Conservation (phyloP, 257 asterid species). For the Fraxinus anomala region DNA sequence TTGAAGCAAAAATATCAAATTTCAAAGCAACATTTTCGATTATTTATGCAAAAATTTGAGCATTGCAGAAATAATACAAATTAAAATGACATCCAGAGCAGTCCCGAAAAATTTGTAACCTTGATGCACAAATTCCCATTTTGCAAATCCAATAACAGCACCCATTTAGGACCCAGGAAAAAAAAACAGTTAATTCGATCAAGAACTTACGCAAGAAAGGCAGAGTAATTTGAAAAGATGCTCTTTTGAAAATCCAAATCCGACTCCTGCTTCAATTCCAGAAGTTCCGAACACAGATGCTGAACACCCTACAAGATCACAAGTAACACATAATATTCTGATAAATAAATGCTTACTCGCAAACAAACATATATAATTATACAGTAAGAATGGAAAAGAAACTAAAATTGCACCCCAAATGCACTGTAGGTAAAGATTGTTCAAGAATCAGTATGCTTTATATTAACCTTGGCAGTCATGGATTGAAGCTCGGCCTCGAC, state of each 20-base stretch:
- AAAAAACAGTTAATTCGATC: neutral
- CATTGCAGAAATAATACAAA: neutral
- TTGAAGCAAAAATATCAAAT: neutral
- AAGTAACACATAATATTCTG: neutral
- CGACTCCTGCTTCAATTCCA: conserved; percentile 72
- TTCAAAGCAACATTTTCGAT: neutral
- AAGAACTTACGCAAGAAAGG: conserved; percentile 59
- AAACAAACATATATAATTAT: neutral
- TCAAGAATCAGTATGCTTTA: neutral
- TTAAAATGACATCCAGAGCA: neutral
- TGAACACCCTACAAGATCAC: conserved; percentile 56
- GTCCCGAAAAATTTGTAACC: no score
- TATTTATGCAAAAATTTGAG: neutral
- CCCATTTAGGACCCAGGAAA: neutral
- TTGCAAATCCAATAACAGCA: neutral
- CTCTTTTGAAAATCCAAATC: conserved; percentile 72
- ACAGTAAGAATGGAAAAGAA: neutral
- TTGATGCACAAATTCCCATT: neutral
- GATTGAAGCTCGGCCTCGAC: conserved; percentile 58
- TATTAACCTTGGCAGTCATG: conserved; percentile 77
- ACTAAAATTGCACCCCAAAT: neutral
- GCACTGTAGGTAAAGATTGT: no score
- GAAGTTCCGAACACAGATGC: conserved; percentile 77
- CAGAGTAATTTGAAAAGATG: conserved; percentile 57
- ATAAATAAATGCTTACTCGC: neutral